phyloP scores from a whole-genome alignment of 202 grass and related monocot species.

The Musa balbisiana region DNA sequence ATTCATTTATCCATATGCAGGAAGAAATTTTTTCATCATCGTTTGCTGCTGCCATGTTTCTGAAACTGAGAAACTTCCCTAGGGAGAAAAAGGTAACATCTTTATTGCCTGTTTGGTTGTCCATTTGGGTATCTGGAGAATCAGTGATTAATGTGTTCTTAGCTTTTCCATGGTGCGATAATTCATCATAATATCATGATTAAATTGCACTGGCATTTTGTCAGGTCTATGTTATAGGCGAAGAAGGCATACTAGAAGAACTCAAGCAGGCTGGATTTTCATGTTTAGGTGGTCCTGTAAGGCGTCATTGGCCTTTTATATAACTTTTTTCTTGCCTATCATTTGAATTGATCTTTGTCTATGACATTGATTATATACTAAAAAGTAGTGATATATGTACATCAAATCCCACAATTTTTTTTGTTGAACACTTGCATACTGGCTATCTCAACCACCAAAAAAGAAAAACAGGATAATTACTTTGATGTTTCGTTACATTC shows the following conservation, averaged over 20 bases:
- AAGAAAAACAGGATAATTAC: too few species aligned
- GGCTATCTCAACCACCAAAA: too few species aligned
- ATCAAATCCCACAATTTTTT: too few species aligned
- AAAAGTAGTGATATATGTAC: too few species aligned
- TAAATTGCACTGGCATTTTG: conserved; percentile 23
- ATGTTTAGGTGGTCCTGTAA: conserved; percentile 91
- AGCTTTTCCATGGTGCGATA: neutral
- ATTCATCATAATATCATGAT: conserved; percentile 23
- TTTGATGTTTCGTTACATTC: too few species aligned
- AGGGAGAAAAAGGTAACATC: conserved; percentile 64
- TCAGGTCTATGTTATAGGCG: conserved; percentile 93
- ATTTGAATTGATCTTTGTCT: neutral
- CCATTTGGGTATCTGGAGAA: neutral
- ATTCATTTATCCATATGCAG: conserved; percentile 28
- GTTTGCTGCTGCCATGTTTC: conserved; percentile 93
- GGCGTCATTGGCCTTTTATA: conserved; percentile 16
- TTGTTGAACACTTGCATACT: too few species aligned
- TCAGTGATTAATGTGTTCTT: neutral
- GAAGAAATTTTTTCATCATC: conserved; percentile 92
- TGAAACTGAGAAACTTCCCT: conserved; percentile 74
- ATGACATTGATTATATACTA: neutral
- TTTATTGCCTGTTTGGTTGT: neutral
- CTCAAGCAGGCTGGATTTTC: conserved; percentile 79
- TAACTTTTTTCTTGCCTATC: neutral
- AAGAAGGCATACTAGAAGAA: conserved; percentile 94